phyloP scores from a whole-genome alignment of 2,329 filamentous ascomycete genomes.

The Diaporthe longicolla region DNA sequence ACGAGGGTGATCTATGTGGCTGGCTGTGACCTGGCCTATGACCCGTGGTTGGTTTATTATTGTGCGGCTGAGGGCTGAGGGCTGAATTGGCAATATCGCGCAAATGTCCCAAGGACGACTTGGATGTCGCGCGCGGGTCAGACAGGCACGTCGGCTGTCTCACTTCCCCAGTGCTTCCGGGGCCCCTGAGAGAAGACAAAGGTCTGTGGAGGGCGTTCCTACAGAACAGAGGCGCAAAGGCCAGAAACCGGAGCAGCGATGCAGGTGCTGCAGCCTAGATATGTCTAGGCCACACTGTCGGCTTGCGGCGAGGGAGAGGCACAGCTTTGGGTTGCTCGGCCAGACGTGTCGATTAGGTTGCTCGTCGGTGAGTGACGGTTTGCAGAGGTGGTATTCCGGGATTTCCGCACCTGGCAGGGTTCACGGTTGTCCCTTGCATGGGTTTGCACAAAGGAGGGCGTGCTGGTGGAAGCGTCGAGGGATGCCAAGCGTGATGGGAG shows the following conservation, averaged over 20 bases:
- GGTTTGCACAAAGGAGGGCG: background rate
- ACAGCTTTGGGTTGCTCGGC: background rate
- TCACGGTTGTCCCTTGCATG: constrained; percentile 19
- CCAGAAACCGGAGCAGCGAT: background rate
- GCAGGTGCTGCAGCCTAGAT: background rate
- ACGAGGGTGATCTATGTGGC: background rate
- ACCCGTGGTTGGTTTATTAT: background rate
- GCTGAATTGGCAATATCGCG: background rate
- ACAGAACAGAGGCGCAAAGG: background rate
- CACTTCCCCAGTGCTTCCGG: background rate
- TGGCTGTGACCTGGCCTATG: background rate
- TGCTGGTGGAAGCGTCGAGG: background rate
- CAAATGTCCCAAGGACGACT: background rate
- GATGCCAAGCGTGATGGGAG: constrained; percentile 21
- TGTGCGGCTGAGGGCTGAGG: background rate
- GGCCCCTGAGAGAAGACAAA: background rate
- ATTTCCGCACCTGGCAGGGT: constrained; percentile 1
- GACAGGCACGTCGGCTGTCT: constrained; percentile 9
- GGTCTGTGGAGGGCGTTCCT: background rate
- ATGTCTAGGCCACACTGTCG: background rate
- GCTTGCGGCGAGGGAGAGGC: background rate
- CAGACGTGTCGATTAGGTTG: background rate
- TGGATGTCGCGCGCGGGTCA: background rate
- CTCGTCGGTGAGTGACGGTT: background rate
- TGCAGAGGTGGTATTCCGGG: background rate